Percentiles rank a stretch among this genome's conserved stretches.
Evolutionary conservation across 2,329 filamentous ascomycete genomes (phyloP).

Genomic region (Fusarium subtropicale): DNA sequence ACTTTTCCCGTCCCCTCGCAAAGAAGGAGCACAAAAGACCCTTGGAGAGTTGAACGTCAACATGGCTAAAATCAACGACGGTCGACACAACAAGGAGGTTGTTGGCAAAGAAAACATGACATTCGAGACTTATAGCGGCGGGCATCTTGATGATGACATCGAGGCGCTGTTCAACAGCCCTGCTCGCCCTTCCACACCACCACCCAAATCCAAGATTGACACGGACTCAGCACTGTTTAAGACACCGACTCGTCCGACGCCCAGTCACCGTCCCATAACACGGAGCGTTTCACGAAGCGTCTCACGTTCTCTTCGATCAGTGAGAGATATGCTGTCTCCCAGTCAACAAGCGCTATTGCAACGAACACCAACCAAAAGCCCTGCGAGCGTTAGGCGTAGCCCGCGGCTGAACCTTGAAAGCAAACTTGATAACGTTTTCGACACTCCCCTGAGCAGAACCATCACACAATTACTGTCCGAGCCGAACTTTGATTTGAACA

Average conservation of each 20-base stretch:
- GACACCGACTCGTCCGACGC: conserved; percentile 72
- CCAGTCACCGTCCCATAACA: conserved; percentile 70
- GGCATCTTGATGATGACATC: conserved; percentile 62
- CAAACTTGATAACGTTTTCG: conserved; percentile 55
- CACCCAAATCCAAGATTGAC: conserved; percentile 57
- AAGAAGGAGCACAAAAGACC: conserved; percentile 70
- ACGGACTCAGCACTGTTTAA: conserved; percentile 63
- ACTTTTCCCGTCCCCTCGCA: conserved; percentile 81
- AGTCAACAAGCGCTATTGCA: conserved; percentile 57
- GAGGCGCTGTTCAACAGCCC: conserved; percentile 75
- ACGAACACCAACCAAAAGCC: conserved; percentile 61
- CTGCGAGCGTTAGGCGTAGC: conserved; percentile 56
- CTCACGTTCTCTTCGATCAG: conserved; percentile 66
- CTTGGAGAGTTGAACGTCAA: conserved; percentile 69
- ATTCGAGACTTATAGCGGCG: conserved; percentile 55
- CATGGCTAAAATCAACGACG: conserved; percentile 58
- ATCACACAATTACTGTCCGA: conserved; percentile 74
- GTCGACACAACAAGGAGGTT: conserved; percentile 52
- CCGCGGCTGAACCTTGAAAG: conserved; percentile 56
- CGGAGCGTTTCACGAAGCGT: conserved; percentile 71
- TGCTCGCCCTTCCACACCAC: conserved; percentile 63
- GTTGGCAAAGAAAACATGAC: conserved; percentile 61
- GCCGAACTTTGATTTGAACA: conserved; percentile 58
- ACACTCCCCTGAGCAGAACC: conserved; percentile 71
- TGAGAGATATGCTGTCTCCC: conserved; percentile 59